A percentile compares a stretch with the other conserved stretches of the same genome.
Conservation (phyloP, 2,329 filamentous ascomycete species). For the Aspergillus luchuensis region DNA sequence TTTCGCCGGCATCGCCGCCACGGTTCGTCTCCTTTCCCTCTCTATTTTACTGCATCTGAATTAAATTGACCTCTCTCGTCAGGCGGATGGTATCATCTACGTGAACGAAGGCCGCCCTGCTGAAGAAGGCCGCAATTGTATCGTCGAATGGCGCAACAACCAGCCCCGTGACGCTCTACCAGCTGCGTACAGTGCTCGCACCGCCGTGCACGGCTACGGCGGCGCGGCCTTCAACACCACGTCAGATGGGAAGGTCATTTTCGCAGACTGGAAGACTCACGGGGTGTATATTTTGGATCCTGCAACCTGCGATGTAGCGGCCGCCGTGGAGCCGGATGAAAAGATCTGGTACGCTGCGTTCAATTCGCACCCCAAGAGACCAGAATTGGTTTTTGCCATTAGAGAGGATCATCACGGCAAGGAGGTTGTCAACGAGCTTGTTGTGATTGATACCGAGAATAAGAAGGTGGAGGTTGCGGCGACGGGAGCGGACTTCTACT, state of each 20-base stretch:
- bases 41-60: background rate
- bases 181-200: conserved; percentile 46
- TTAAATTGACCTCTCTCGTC: conserved; percentile 4
- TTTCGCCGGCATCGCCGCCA: conserved; percentile 35
- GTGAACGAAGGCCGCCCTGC: conserved; percentile 39
- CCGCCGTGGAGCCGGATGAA: conserved; percentile 32
- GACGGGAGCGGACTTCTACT: conserved; percentile 56
- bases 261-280: conserved; percentile 48
- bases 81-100: conserved; percentile 33
- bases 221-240: conserved; percentile 49
- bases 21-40: conserved; percentile 24
- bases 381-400: conserved; percentile 53
- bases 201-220: conserved; percentile 57
- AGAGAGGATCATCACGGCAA: conserved; percentile 53
- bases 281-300: conserved; percentile 50
- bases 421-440: conserved; percentile 35
- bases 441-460: conserved; percentile 30
- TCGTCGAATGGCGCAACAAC: conserved; percentile 46
- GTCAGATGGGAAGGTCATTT: conserved; percentile 47
- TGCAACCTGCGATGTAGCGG: conserved; percentile 36
- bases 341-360: conserved; percentile 47
- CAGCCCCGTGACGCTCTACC: conserved; percentile 48
- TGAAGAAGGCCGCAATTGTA: conserved; percentile 46
- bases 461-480: conserved; percentile 43
- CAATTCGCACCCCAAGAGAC: conserved; percentile 43